These are phyloP conservation scores for Hericium coralloides DNA, from an alignment of 768 basidiomycete genomes.

Conservation along the genomic window DNA sequence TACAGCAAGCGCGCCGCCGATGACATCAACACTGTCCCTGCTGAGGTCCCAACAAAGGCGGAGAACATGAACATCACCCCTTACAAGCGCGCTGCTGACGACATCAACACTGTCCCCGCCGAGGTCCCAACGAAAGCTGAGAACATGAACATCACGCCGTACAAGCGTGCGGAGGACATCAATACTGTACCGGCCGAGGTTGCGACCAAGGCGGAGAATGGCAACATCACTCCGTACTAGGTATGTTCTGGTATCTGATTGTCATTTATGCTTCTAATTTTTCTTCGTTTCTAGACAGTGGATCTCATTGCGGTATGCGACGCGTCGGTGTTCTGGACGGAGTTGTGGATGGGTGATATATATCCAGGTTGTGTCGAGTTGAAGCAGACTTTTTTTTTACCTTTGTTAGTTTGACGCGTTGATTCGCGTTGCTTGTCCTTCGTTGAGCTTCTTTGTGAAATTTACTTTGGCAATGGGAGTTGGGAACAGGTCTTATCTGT, in stretches of 20 bases:
- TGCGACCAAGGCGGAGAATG: slow-evolving; percentile 26
- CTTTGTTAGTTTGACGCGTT: background rate
- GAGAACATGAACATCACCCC: slow-evolving; percentile 23
- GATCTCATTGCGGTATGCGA: background rate
- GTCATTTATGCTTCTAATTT: background rate
- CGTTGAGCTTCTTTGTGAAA: background rate
- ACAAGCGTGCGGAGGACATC: slow-evolving; percentile 25
- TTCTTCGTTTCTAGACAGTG: background rate
- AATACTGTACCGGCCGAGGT: slow-evolving; percentile 25
- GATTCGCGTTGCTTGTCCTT: background rate
- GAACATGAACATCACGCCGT: slow-evolving; percentile 35
- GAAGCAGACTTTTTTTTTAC: background rate
- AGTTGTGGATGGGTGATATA: background rate
- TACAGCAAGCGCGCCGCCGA: slow-evolving; percentile 27
- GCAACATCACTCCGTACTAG: slow-evolving; percentile 23
- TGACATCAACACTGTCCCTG: slow-evolving; percentile 21
- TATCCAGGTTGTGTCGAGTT: background rate
- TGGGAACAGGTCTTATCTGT: background rate
- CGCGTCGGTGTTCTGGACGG: background rate
- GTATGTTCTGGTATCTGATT: background rate
- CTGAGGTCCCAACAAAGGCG: slow-evolving; percentile 27
- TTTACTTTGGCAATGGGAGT: background rate
- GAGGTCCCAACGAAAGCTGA: slow-evolving; percentile 20
- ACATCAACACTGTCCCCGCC: slow-evolving; percentile 18
- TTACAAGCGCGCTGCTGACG: slow-evolving; percentile 12